Conservation (phyloP, 2,329 filamentous ascomycete species). For the Aureobasidium namibiae region DNA sequence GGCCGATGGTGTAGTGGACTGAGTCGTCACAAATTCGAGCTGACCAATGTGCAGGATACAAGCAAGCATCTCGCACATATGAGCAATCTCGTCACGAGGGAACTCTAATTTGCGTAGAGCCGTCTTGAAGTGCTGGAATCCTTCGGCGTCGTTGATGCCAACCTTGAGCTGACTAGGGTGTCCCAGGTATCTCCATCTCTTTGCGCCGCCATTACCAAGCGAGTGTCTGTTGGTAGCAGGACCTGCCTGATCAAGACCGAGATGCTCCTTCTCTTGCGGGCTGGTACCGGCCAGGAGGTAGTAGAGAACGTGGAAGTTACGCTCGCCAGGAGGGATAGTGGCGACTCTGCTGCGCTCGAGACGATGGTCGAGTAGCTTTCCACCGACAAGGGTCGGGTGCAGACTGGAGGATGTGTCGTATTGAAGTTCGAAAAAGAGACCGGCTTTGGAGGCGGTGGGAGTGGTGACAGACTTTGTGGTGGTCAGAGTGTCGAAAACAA, state of each 20-base stretch:
- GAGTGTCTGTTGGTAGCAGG: conserved; percentile 46
- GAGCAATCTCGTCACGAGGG: conserved; percentile 83
- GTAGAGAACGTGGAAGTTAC: conserved; percentile 93
- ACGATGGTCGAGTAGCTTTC: conserved; percentile 88
- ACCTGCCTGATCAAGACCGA: conserved; percentile 57
- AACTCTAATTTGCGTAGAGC: conserved; percentile 92
- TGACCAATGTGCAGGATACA: conserved; percentile 96
- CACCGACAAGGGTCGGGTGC: conserved; percentile 82
- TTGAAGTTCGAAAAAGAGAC: conserved; percentile 90
- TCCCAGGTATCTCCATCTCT: conserved; percentile 91
- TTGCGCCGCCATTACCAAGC: conserved; percentile 45
- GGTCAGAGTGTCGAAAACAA: conserved; percentile 91
- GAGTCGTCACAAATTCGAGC: conserved; percentile 80
- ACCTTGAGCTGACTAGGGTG: conserved; percentile 96
- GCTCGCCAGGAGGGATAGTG: conserved; percentile 86
- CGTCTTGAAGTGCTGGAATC: conserved; percentile 96
- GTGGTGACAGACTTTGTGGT: conserved; percentile 96
- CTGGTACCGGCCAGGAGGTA: conserved; percentile 92
- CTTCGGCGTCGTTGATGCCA: conserved; percentile 90
- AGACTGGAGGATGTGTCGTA: conserved; percentile 84
- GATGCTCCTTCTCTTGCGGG: conserved; percentile 77
- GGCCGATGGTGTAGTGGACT: conserved; percentile 66
- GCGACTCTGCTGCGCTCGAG: conserved; percentile 87
- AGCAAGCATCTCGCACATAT: conserved; percentile 91
- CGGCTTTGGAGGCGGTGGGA: conserved; percentile 89